Base-by-base conservation (phyloP, 1,139 yeast genomes). In the Scheffersomyces lignicola region DNA sequence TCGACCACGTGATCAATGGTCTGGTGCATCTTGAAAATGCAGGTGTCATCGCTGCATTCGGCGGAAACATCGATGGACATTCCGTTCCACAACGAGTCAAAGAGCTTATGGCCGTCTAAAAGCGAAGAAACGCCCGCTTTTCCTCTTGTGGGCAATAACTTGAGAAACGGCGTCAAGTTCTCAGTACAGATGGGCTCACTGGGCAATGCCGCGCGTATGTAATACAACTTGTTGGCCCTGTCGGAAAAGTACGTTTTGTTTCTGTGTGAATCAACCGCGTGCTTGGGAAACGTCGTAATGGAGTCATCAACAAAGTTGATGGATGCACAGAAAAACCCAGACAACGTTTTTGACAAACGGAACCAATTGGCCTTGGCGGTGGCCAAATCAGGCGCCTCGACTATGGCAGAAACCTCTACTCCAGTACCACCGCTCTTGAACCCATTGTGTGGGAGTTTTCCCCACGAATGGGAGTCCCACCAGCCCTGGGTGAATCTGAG, bases 141-240 rank as follows among this genome's bases (percentile, higher is more conserved):
- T 1, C 97, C 97, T 55, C 89, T 82, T 7, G 97, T 86, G 3
- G 98, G 98, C 22, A 94, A 69, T 40, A 94, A 68, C 53, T 89
- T 90, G 43, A 94, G 61, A 50, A 92, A 88, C 0, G 98, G 98
- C 0, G 99, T 90, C 52, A 94, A 71, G 58, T 94, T 94, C 57
- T 94, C 99, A 0, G 99, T 94, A 62, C 99, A 94, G 11, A 94
- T 83, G 0, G 97, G 96, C 53, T 94, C 99, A 43, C 92, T 79
- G 1, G 99, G 97, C 33, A 94, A 73, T 0, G 96, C 86, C 6
- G 97, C 96, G 42, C 95, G 72, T 43, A 90, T 56, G 26, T 84
- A 62, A 51, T 69, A 84, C 11, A 83, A 56, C 5, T 65, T 55
- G 36, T 71, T 67, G 5, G 46, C 41, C 1, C 54, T 34, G n/a